These are phyloP conservation scores for Gamsiella multidivaricata DNA, from an alignment of 192 early-diverging fungal species.

Conservation along the genomic window DNA sequence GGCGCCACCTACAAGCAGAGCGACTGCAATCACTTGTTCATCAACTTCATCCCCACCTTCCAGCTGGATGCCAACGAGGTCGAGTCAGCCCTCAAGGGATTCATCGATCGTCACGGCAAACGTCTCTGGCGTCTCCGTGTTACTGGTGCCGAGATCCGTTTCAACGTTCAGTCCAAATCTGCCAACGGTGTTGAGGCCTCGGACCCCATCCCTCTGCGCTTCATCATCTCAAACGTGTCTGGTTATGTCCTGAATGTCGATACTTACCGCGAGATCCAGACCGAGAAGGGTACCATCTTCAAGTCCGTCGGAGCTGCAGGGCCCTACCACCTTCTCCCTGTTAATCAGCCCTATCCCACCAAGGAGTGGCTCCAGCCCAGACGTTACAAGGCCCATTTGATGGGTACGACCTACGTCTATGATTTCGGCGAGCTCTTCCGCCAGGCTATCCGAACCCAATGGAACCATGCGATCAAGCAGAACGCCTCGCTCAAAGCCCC, in stretches of 20 bases:
- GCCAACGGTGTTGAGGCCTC: slow-evolving; percentile 45
- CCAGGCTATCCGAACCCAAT: slow-evolving; percentile 83
- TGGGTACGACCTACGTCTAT: slow-evolving; percentile 99
- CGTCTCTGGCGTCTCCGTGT: slow-evolving; percentile 94
- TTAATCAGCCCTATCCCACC: slow-evolving; percentile 86
- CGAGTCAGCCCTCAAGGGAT: slow-evolving; percentile 84
- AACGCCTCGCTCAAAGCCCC: slow-evolving; percentile 65
- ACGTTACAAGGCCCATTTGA: slow-evolving; percentile 96
- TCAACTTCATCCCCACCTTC: slow-evolving; percentile 98
- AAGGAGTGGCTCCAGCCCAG: slow-evolving; percentile 97
- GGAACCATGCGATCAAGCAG: slow-evolving; percentile 68
- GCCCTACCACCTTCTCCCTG: slow-evolving; percentile 83
- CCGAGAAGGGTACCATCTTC: slow-evolving; percentile 85
- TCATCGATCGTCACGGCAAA: slow-evolving; percentile 94
- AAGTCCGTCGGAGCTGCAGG: slow-evolving; percentile 86
- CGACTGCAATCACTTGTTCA: slow-evolving; percentile 98
- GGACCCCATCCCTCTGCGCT: slow-evolving; percentile 82
- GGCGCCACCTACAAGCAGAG: slow-evolving; percentile 90
- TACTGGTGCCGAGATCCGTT: slow-evolving; percentile 96
- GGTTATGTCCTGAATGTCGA: slow-evolving; percentile 93
- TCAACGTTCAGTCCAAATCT: slow-evolving; percentile 83
- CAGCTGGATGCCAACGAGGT: slow-evolving; percentile 86
- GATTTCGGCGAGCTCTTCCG: slow-evolving; percentile 99
- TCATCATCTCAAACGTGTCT: slow-evolving; percentile 91
- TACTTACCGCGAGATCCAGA: slow-evolving; percentile 91